Base-by-base conservation (phyloP, 2,329 filamentous ascomycete species). In the Penicillium sp. region DNA sequence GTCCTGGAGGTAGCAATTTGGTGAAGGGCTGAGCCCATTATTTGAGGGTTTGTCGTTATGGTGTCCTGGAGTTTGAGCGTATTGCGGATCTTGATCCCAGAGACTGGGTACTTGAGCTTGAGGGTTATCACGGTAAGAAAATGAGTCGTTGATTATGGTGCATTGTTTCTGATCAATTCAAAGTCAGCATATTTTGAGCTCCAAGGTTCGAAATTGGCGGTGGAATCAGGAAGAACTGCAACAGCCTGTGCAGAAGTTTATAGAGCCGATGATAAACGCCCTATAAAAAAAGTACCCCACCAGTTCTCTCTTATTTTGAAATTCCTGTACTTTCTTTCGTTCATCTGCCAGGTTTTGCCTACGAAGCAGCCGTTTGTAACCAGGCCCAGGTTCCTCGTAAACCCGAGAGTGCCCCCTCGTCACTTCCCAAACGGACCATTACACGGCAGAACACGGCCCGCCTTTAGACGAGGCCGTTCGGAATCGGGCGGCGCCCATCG, bases 11-110 rank as follows among this genome's bases (percentile, higher is more conserved):
- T 49, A 31, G 31, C n/a, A 16, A 10, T 25, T 10, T 29, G 52
- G 35, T 29, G 49, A 48, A 43, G 44, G 33, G 35, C 45, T 48
- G n/a, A 43, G 21, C 10, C 9, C 39, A 44, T 31, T 29, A 29
- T 33, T 29, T 27, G 48, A 39, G 21, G 35, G 11, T 11, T 26
- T 44, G 27, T 23, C 33, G 23, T 37, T 25, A 16, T 26, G 14
- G n/a, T 52, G 44, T 44, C 50, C 85, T 65, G 88, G 88, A 16
- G 50, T 52, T 9, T 37, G 50, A 25, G 50, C 50, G 21, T 52
- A 52, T 52, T 52, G 50, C 37, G 50, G 44, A 44, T 52, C 50
- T 11, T 44, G 9, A 25, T 52, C 35, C 25, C 14, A 44, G 25
- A 14, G 11, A 27, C 29, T 13, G 14, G 44, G 2, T 25, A 23